Evolutionary conservation across 2,329 filamentous ascomycete genomes (phyloP).

Genomic region (Fusarium globosum): DNA sequence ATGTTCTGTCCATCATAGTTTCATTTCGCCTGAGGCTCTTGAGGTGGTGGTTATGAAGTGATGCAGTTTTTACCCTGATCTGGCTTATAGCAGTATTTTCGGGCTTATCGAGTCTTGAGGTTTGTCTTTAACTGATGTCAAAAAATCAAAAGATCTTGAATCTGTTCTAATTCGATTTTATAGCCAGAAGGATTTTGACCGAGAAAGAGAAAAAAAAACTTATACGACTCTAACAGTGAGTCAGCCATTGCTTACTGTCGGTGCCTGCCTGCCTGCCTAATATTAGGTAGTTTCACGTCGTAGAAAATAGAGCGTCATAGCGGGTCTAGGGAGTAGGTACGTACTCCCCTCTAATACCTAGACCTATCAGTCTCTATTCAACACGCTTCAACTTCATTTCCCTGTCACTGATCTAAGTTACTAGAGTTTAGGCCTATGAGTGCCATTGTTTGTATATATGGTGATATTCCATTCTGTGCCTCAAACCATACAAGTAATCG

Average conservation of each 20-base stretch:
- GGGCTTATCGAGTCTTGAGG: neutral
- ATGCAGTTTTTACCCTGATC: conserved; percentile 1
- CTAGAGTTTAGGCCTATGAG: neutral
- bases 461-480: neutral
- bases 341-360: neutral
- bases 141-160: neutral
- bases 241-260: neutral
- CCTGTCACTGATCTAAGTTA: neutral
- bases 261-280: conserved; percentile 6
- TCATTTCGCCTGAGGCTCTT: conserved; percentile 20
- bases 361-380: neutral
- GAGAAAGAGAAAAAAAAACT: neutral
- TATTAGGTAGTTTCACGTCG: neutral
- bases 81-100: neutral
- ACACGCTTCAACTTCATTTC: neutral
- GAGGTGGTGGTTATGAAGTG: neutral
- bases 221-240: conserved; percentile 5
- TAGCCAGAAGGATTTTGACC: neutral
- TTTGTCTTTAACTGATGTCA: neutral
- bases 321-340: conserved; percentile 10
- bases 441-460: neutral
- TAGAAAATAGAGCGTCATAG: conserved; percentile 14
- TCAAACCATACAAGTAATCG: neutral
- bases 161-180: neutral
- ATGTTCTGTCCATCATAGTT: conserved; percentile 43